phyloP scores from a whole-genome alignment of 257 asterid genomes.

The Solanum habrochaites region DNA sequence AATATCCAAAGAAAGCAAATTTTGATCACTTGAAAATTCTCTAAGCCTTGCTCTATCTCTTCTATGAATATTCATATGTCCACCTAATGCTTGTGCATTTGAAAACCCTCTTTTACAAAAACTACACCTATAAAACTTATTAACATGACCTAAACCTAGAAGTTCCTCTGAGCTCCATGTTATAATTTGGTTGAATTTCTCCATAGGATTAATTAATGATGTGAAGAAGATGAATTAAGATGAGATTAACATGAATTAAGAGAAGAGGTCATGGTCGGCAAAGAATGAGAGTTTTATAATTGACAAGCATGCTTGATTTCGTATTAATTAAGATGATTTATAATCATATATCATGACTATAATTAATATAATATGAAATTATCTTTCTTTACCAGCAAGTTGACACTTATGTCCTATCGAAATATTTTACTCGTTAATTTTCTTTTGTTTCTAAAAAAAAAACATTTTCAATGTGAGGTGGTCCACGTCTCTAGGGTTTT shows the following conservation, averaged over 20 bases:
- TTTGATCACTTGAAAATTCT: constrained; percentile 21
- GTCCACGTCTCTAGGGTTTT: neutral
- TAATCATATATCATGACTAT: neutral
- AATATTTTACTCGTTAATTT: no score
- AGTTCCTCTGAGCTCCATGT: constrained; percentile 1
- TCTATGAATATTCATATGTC: constrained; percentile 75
- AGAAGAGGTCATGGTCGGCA: constrained; percentile 36
- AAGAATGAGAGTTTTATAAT: neutral
- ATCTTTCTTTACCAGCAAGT: neutral
- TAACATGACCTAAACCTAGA: constrained; percentile 8
- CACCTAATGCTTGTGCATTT: constrained; percentile 73
- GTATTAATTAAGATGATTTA: neutral
- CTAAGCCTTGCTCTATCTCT: constrained; percentile 57
- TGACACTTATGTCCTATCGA: neutral
- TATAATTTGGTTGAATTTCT: constrained; percentile 1
- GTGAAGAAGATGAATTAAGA: neutral
- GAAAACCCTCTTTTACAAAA: constrained; percentile 64
- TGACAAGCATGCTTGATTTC: constrained; percentile 37
- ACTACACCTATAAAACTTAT: constrained; percentile 33
- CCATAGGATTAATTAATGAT: neutral
- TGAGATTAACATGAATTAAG: neutral
- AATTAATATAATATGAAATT: neutral
- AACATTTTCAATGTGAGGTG: neutral
- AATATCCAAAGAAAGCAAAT: neutral
- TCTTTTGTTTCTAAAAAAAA: neutral